phyloP scores from a whole-genome alignment of 495 filamentous ascomycete genomes.

The Parachaetomium inaequale region DNA sequence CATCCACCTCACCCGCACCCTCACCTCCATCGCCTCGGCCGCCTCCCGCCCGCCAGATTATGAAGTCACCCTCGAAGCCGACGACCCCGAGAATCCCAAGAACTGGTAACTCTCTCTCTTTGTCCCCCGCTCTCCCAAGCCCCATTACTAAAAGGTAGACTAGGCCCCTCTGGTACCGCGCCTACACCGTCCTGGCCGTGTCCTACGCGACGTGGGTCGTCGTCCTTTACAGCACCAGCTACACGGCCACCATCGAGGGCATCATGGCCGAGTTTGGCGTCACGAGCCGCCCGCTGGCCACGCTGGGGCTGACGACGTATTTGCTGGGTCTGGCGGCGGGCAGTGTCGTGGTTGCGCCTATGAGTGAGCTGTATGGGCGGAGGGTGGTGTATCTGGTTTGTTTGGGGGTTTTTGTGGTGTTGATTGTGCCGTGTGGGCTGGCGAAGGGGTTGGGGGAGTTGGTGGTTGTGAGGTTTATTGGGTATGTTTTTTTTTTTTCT shows the following conservation, averaged over 20 bases:
- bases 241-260: slow-evolving; percentile 64
- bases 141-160: background rate
- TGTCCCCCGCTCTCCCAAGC: background rate
- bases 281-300: slow-evolving; percentile 52
- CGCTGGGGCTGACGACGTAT: slow-evolving; percentile 78
- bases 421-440: slow-evolving; percentile 69
- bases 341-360: slow-evolving; percentile 65
- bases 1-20: slow-evolving; percentile 32
- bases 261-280: slow-evolving; percentile 65
- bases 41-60: slow-evolving; percentile 61
- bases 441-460: slow-evolving; percentile 61
- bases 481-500: slow-evolving; percentile 36
- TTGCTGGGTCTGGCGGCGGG: slow-evolving; percentile 70
- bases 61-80: slow-evolving; percentile 69
- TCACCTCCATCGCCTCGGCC: slow-evolving; percentile 55
- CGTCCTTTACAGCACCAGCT: slow-evolving; percentile 83
- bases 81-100: slow-evolving; percentile 67
- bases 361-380: slow-evolving; percentile 78
- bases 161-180: slow-evolving; percentile 60
- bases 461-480: slow-evolving; percentile 69
- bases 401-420: slow-evolving; percentile 57
- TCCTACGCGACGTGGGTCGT: slow-evolving; percentile 71
- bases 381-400: slow-evolving; percentile 65
- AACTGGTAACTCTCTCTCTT: slow-evolving; percentile 50
- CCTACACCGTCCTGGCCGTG: slow-evolving; percentile 58